A percentile compares a stretch with the other conserved stretches of the same genome.
Evolutionary conservation across 2,329 filamentous ascomycete genomes (phyloP).

Genomic region (Myriosclerotinia duriaeana): DNA sequence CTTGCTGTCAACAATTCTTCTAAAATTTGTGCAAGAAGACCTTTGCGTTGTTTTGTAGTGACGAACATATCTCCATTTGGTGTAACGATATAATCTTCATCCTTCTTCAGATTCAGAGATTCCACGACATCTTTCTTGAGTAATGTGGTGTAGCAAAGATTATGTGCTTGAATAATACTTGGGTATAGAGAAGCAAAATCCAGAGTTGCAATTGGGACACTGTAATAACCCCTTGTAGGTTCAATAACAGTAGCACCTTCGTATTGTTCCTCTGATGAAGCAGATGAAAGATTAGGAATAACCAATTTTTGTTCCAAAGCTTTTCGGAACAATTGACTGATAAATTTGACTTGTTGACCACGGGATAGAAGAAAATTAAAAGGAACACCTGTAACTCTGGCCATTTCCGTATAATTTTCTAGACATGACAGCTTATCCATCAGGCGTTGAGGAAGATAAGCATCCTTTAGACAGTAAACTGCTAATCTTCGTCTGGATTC

Average conservation of each 20-base stretch:
- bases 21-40: constrained; percentile 88
- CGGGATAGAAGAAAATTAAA: constrained; percentile 92
- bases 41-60: constrained; percentile 84
- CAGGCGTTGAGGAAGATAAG: constrained; percentile 86
- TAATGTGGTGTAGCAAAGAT: constrained; percentile 94
- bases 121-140: constrained; percentile 77
- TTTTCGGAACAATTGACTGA: constrained; percentile 96
- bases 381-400: constrained; percentile 95
- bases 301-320: constrained; percentile 90
- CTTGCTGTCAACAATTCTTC: constrained; percentile 88
- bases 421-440: constrained; percentile 98
- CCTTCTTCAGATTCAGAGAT: constrained; percentile 73
- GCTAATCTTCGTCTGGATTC: constrained; percentile 89
- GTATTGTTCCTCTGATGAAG: constrained; percentile 81
- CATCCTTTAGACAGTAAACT: constrained; percentile 96
- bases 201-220: constrained; percentile 90
- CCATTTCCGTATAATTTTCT: constrained; percentile 99
- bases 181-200: constrained; percentile 99
- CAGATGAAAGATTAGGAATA: constrained; percentile 78
- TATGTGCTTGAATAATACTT: constrained; percentile 98
- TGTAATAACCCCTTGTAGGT: constrained; percentile 87
- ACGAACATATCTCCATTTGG: constrained; percentile 93
- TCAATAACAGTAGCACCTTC: constrained; percentile 98
- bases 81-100: constrained; percentile 94
- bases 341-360: constrained; percentile 95